A percentile compares a stretch with the other conserved stretches of the same genome.
Conservation (phyloP, 768 basidiomycete species). For the Favolaschia claudopus region DNA sequence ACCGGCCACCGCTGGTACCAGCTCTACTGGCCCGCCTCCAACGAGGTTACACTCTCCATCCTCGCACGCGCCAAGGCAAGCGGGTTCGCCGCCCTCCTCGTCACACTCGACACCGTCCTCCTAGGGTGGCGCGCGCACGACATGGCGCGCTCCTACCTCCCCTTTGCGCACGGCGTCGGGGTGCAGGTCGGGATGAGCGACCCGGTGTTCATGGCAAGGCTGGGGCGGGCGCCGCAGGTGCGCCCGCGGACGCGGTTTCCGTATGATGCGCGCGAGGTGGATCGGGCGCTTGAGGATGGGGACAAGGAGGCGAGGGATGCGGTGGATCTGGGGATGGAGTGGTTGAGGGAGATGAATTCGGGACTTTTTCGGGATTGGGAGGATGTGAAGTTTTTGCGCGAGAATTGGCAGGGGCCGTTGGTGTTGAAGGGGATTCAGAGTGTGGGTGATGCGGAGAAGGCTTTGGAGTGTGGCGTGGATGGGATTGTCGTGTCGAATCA, state of each 20-base stretch:
- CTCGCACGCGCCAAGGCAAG: constrained; percentile 50
- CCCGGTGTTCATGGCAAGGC: constrained; percentile 57
- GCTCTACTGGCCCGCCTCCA: constrained; percentile 52
- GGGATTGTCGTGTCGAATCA: constrained; percentile 58
- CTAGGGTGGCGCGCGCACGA: constrained; percentile 57
- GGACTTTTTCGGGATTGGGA: constrained; percentile 55
- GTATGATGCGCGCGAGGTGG: too few relatives aligned
- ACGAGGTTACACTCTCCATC: constrained; percentile 48
- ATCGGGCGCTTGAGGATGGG: too few relatives aligned
- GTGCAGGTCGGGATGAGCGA: constrained; percentile 51
- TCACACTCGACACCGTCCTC: constrained; percentile 53
- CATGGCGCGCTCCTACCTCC: constrained; percentile 46
- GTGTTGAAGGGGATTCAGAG: constrained; percentile 57
- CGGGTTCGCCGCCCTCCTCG: constrained; percentile 51
- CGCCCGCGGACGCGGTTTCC: too few relatives aligned
- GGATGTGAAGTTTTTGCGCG: constrained; percentile 49
- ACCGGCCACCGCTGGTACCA: constrained; percentile 57
- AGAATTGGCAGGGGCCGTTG: constrained; percentile 58
- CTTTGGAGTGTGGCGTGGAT: constrained; percentile 49
- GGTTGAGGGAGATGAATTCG: constrained; percentile 46
- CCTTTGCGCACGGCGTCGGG: constrained; percentile 47
- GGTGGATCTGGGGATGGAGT: too few relatives aligned
- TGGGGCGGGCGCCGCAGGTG: too few relatives aligned
- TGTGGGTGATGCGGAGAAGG: constrained; percentile 57
- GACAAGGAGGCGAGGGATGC: too few relatives aligned